Evolutionary conservation across 371 early-diverging fungal genomes (phyloP), one percentile per base, ranked within the genome.

Genomic region (Batrachochytrium dendrobatidis): DNA sequence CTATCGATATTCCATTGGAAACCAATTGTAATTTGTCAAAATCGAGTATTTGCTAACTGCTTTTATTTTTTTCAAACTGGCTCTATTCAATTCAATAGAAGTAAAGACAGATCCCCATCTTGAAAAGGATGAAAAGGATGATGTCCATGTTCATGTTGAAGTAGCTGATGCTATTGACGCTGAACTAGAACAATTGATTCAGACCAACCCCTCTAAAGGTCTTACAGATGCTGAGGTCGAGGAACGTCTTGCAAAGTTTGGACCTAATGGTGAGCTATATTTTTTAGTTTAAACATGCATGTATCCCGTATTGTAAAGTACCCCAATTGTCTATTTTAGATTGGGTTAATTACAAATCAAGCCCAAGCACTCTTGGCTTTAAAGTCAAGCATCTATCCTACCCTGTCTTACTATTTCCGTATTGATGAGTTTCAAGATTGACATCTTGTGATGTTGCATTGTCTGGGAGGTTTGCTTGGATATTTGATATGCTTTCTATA

Each of bases 231-330:
- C 70, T 34, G 65, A 76, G 55, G 66, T 56, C 24, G 22, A 31
- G 12, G 60, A 34, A 35, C 69, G 76, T 31, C 49, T 72, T 48
- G 62, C 46, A 7, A 43, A 58, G 66, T 76, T 63, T 45, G 76
- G 76, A 22, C 53, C 30, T 55, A 76, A 74, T 45, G 74, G 68
- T 67, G 58, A n/a, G n/a, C n/a, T n/a, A n/a, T n/a, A n/a, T n/a
- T n/a, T n/a, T n/a, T n/a, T n/a, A 5, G 62, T 55, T n/a, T 52
- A 25, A 39, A 3, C 20, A 24, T 60, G 30, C 17, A 1, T 24
- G 34, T 34, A 34, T 15, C 12, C 18, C 34, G 22, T 25, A 31
- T 34, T 33, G 35, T 35, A n/a, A 1, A 45, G 18, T 17, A 25
- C 31, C 33, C 3, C 55, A 35, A 5, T 34, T 50, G n/a, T 12